A percentile compares a stretch with the other conserved stretches of the same genome.
Conservation (phyloP, 2,329 filamentous ascomycete genomes). For the Neocucurbitaria cava region DNA sequence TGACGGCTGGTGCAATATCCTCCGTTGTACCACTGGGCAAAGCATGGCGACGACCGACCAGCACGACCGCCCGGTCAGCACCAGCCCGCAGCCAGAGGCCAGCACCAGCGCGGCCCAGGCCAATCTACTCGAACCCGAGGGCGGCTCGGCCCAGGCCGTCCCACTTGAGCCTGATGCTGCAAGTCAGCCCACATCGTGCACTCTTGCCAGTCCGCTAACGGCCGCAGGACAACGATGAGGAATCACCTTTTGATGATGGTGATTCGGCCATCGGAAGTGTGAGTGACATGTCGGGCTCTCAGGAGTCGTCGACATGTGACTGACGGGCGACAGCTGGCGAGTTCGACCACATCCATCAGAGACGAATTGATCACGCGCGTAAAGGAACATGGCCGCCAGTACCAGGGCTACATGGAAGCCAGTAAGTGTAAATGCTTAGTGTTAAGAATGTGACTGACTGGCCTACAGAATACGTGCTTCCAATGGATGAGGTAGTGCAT, state of each 20-base stretch:
- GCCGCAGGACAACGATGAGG: conserved; percentile 7
- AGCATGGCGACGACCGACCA: conserved; percentile 3
- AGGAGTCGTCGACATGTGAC: background rate
- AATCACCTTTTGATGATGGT: conserved; percentile 11
- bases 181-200: conserved; percentile 8
- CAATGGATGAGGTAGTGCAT: conserved; percentile 23
- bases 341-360: conserved; percentile 15
- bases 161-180: conserved; percentile 17
- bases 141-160: conserved; percentile 1
- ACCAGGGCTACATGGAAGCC: conserved; percentile 17
- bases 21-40: background rate
- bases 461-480: conserved; percentile 20
- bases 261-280: conserved; percentile 17
- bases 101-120: background rate
- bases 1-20: background rate
- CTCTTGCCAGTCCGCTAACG: conserved; percentile 2
- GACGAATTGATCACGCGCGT: conserved; percentile 18
- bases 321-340: conserved; percentile 4
- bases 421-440: conserved; percentile 2
- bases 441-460: conserved; percentile 1
- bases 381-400: conserved; percentile 16
- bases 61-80: background rate
- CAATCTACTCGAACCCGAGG: conserved; percentile 12
- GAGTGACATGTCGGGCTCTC: background rate
- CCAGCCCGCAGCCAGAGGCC: conserved; percentile 5